phyloP scores from a whole-genome alignment of 768 basidiomycete species.

The Suillus luteus region DNA sequence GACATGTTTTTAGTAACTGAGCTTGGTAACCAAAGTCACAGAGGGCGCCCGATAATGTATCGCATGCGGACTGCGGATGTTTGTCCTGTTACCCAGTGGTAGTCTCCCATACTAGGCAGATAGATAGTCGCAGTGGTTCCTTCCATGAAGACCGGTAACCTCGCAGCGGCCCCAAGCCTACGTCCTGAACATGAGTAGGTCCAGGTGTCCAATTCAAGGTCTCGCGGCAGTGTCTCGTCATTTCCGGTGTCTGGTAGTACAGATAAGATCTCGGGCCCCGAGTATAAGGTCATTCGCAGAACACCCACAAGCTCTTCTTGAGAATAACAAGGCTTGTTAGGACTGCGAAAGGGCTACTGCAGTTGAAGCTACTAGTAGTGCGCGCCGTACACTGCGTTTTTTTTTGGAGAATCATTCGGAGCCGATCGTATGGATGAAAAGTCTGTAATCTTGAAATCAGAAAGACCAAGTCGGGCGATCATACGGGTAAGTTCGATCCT shows the following conservation, averaged over 20 bases:
- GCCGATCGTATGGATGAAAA: background rate
- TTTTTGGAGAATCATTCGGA: background rate
- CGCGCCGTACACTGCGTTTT: background rate
- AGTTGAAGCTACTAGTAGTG: background rate
- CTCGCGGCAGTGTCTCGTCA: background rate
- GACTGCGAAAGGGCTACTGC: background rate
- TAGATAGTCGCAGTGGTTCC: background rate
- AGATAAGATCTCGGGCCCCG: background rate
- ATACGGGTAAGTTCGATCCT: background rate
- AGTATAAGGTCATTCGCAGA: background rate
- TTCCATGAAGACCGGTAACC: background rate
- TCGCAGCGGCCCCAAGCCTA: background rate
- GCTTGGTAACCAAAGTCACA: background rate
- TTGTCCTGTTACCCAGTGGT: background rate
- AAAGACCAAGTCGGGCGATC: background rate
- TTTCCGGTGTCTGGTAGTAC: background rate
- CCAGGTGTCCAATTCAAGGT: background rate
- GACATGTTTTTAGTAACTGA: background rate
- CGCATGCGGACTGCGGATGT: background rate
- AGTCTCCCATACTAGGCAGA: constrained; percentile 17
- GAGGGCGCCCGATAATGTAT: background rate
- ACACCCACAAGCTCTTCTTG: too few relatives aligned
- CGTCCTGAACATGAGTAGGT: background rate
- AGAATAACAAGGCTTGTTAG: too few relatives aligned
- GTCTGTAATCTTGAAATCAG: background rate